phyloP scores from a whole-genome alignment of 257 asterid genomes.

The Solanum rostratum region DNA sequence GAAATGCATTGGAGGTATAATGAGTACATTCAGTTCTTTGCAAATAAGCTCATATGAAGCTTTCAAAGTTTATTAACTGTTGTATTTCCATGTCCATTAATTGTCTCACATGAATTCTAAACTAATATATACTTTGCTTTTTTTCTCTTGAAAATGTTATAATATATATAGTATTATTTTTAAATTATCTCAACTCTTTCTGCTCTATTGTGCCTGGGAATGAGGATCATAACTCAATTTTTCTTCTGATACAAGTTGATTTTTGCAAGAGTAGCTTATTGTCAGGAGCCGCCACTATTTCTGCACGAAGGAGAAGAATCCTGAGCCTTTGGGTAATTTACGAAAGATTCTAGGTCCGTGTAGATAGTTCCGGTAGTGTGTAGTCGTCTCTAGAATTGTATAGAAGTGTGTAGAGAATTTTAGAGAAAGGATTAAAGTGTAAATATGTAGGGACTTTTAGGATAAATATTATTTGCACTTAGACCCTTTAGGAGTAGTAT shows the following conservation, averaged over 20 bases:
- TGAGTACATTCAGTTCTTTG: background rate
- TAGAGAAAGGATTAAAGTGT: no score
- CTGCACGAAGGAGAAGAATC: no score
- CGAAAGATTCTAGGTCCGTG: no score
- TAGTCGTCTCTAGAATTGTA: no score
- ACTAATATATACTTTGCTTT: background rate
- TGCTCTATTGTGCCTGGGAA: background rate
- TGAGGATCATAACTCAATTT: background rate
- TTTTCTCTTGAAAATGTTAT: background rate
- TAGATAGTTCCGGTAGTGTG: no score
- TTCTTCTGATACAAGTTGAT: background rate
- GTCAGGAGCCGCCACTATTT: no score
- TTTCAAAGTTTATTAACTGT: background rate
- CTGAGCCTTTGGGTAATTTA: no score
- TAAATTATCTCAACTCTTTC: background rate
- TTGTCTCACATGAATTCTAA: background rate
- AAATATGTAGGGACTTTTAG: no score
- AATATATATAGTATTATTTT: background rate
- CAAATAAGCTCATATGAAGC: background rate
- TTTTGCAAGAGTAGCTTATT: background rate
- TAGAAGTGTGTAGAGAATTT: no score
- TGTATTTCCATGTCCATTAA: background rate
- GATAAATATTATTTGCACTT: no score
- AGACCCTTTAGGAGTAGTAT: no score
- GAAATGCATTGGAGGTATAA: constrained; percentile 59